phyloP scores from a whole-genome alignment of 2,329 filamentous ascomycete genomes.

The Chrysosporium keratinophilum region DNA sequence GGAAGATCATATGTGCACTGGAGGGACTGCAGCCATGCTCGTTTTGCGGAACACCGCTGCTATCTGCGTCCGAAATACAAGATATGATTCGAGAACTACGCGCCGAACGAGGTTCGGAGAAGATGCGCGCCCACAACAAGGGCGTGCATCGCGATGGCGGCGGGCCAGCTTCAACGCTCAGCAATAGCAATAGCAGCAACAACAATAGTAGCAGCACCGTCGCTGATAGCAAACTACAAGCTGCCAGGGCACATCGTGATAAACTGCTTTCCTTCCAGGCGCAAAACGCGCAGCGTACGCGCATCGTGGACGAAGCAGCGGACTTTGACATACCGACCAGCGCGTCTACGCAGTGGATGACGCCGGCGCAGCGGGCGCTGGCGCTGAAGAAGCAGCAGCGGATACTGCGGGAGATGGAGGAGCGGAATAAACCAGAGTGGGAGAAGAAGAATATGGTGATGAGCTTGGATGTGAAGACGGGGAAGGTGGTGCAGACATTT shows the following conservation, averaged over 20 bases:
- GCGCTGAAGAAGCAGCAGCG: slow-evolving; percentile 81
- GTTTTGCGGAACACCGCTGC: slow-evolving; percentile 66
- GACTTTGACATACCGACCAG: slow-evolving; percentile 55
- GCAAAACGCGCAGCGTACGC: slow-evolving; percentile 73
- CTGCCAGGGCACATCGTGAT: slow-evolving; percentile 69
- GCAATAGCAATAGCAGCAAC: slow-evolving; percentile 30
- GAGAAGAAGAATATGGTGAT: slow-evolving; percentile 79
- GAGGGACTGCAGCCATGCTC: slow-evolving; percentile 92
- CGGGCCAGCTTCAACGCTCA: slow-evolving; percentile 21
- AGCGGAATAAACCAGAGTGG: slow-evolving; percentile 73
- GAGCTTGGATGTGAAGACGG: slow-evolving; percentile 70
- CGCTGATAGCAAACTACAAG: slow-evolving; percentile 44
- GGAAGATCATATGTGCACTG: slow-evolving; percentile 89
- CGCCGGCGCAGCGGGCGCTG: slow-evolving; percentile 66
- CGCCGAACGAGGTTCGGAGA: slow-evolving; percentile 77
- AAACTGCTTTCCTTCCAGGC: slow-evolving; percentile 72
- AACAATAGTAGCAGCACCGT: slow-evolving; percentile 39
- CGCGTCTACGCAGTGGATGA: slow-evolving; percentile 70
- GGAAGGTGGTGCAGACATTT: slow-evolving; percentile 56
- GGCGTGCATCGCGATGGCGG: slow-evolving; percentile 30
- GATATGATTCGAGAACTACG: slow-evolving; percentile 74
- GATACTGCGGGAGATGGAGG: slow-evolving; percentile 72
- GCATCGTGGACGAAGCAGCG: slow-evolving; percentile 74
- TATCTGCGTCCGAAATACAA: slow-evolving; percentile 64
- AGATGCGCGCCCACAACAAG: slow-evolving; percentile 68